phyloP scores from a whole-genome alignment of 768 basidiomycete species.

The Candolleomyces efflorescens region DNA sequence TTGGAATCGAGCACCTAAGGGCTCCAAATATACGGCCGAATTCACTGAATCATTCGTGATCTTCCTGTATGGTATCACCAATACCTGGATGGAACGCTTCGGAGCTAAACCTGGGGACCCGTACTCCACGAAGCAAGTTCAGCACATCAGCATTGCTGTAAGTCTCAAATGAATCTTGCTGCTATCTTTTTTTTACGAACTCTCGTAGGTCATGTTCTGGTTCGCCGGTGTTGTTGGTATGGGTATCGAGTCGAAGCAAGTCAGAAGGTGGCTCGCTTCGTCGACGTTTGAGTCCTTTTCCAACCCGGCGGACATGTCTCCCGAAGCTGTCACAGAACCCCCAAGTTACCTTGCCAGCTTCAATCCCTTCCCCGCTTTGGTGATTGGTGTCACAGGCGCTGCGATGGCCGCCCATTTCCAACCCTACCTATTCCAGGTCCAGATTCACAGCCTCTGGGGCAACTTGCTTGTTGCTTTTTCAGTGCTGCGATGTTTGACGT shows the following conservation, averaged over 20 bases:
- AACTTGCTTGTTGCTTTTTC: slow-evolving; percentile 76
- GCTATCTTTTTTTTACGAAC: slow-evolving; percentile 2
- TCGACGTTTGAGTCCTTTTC: slow-evolving; percentile 37
- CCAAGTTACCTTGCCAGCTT: slow-evolving; percentile 73
- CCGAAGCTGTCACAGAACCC: slow-evolving; percentile 57
- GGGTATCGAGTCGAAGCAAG: slow-evolving; percentile 74
- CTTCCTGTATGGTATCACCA: slow-evolving; percentile 84
- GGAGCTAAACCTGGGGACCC: slow-evolving; percentile 78
- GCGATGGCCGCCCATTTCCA: slow-evolving; percentile 94
- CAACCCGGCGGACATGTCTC: slow-evolving; percentile 21
- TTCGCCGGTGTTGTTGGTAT: slow-evolving; percentile 91
- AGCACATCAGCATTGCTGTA: slow-evolving; percentile 92
- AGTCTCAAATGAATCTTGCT: slow-evolving; percentile 14
- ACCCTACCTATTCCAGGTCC: slow-evolving; percentile 88
- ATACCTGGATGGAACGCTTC: slow-evolving; percentile 97
- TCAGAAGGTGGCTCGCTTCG: slow-evolving; percentile 71
- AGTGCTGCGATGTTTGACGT: slow-evolving; percentile 80
- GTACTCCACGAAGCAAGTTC: slow-evolving; percentile 86
- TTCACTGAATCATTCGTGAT: slow-evolving; percentile 78
- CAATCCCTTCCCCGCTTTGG: slow-evolving; percentile 90
- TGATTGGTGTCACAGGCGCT: slow-evolving; percentile 88
- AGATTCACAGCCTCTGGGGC: slow-evolving; percentile 92
- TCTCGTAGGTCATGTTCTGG: slow-evolving; percentile 79
- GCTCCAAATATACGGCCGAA: slow-evolving; percentile 57
- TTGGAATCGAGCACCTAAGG: slow-evolving; percentile 73